A percentile compares a stretch with the other conserved stretches of the same genome.
These are phyloP conservation scores for Talaromyces stipitatus DNA, from an alignment of 495 filamentous ascomycete species.

Conservation along the genomic window DNA sequence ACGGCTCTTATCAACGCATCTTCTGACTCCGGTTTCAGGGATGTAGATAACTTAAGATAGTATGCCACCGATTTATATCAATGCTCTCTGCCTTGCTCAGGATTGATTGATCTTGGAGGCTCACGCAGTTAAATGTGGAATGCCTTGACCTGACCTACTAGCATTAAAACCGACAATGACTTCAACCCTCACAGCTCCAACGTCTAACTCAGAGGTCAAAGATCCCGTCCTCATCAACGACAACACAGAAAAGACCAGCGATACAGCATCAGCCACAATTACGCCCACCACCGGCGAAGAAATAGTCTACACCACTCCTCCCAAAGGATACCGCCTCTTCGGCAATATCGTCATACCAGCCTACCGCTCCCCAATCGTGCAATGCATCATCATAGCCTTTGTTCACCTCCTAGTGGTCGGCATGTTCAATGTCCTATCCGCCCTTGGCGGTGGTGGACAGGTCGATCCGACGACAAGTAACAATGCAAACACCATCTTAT, in stretches of 20 bases:
- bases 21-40: background rate
- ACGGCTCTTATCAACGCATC: background rate
- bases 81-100: no score
- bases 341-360: conserved; percentile 7
- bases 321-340: conserved; percentile 6
- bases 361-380: conserved; percentile 9
- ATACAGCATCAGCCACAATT: background rate
- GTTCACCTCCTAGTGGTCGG: conserved; percentile 12
- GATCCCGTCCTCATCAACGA: background rate
- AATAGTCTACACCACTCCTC: background rate
- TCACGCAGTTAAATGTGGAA: no score
- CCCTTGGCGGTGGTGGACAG: conserved; percentile 11
- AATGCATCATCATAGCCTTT: conserved; percentile 10
- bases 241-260: background rate
- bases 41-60: no score
- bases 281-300: background rate
- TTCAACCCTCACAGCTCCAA: background rate
- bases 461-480: conserved; percentile 12
- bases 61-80: no score
- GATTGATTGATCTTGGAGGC: no score
- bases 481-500: conserved; percentile 12
- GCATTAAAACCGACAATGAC: background rate
- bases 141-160: no score
- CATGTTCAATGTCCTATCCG: conserved; percentile 12
- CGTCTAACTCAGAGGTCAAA: background rate